phyloP scores from a whole-genome alignment of 805 yeast genomes.

The Yamadazyma olivae region DNA sequence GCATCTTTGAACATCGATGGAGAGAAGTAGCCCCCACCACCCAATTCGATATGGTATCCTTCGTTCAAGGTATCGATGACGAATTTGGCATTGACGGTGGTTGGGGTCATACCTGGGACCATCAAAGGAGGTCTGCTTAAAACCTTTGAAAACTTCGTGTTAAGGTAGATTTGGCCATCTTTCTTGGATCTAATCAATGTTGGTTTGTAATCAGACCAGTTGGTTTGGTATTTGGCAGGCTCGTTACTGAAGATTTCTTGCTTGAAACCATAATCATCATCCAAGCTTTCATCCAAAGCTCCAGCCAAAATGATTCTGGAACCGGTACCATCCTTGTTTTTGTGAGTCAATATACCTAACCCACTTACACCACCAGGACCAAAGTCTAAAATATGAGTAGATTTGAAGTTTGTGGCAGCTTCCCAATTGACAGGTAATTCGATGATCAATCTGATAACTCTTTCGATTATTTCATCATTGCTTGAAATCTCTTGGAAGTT shows the following conservation, averaged over 20 bases:
- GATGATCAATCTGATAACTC: slow-evolving; percentile 81
- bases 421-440: slow-evolving; percentile 95
- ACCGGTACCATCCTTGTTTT: slow-evolving; percentile 99
- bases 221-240: slow-evolving; percentile 75
- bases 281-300: slow-evolving; percentile 63
- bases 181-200: slow-evolving; percentile 68
- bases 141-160: slow-evolving; percentile 89
- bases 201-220: slow-evolving; percentile 92
- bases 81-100: slow-evolving; percentile 91
- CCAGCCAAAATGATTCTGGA: slow-evolving; percentile 93
- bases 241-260: slow-evolving; percentile 84
- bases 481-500: slow-evolving; percentile 57
- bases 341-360: slow-evolving; percentile 90
- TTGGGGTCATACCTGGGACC: slow-evolving; percentile 99
- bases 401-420: slow-evolving; percentile 70
- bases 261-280: slow-evolving; percentile 91
- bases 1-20: slow-evolving; percentile 72
- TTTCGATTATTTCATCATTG: slow-evolving; percentile 53
- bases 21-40: slow-evolving; percentile 97
- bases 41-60: slow-evolving; percentile 96
- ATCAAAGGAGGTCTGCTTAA: slow-evolving; percentile 93
- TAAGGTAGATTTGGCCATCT: slow-evolving; percentile 80
- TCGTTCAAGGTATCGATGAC: slow-evolving; percentile 93
- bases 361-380: slow-evolving; percentile 99
- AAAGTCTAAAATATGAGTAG: slow-evolving; percentile 91